A percentile compares a stretch with the other conserved stretches of the same genome.
Evolutionary conservation across 148 eudicot species (phyloP).

Genomic region (Amaranthus hypochondriacus): DNA sequence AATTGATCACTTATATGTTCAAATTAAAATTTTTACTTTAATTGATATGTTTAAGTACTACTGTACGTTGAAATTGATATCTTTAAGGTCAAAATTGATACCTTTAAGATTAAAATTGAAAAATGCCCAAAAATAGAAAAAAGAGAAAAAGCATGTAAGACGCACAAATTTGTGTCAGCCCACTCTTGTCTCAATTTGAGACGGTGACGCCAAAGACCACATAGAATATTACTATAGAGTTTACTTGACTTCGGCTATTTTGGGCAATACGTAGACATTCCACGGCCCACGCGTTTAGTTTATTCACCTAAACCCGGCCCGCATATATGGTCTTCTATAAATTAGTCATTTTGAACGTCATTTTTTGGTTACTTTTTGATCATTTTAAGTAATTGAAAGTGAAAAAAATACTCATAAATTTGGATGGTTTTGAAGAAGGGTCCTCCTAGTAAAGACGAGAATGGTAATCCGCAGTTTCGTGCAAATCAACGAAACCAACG

Average conservation of each 20-base stretch:
- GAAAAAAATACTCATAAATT: background rate
- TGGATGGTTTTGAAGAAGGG: conserved; percentile 16
- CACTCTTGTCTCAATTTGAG: too few relatives aligned
- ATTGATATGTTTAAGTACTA: too few relatives aligned
- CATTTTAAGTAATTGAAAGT: background rate
- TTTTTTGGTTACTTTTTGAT: background rate
- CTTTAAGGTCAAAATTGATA: too few relatives aligned
- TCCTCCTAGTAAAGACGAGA: background rate
- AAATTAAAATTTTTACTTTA: too few relatives aligned
- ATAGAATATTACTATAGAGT: background rate
- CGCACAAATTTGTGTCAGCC: too few relatives aligned
- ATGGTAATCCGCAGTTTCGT: background rate
- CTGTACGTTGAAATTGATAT: too few relatives aligned
- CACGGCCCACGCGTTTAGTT: conserved; percentile 17
- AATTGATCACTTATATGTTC: too few relatives aligned
- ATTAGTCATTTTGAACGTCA: background rate
- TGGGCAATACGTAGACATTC: background rate
- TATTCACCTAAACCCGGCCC: background rate
- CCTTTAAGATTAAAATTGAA: too few relatives aligned
- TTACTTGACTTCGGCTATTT: background rate
- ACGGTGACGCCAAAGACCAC: too few relatives aligned
- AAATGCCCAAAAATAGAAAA: too few relatives aligned
- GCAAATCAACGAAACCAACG: conserved; percentile 2
- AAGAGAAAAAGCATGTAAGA: too few relatives aligned
- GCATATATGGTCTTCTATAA: background rate